Conservation (phyloP, 108 stramenopile genomes). For the Pseudonitzschia pungens region DNA sequence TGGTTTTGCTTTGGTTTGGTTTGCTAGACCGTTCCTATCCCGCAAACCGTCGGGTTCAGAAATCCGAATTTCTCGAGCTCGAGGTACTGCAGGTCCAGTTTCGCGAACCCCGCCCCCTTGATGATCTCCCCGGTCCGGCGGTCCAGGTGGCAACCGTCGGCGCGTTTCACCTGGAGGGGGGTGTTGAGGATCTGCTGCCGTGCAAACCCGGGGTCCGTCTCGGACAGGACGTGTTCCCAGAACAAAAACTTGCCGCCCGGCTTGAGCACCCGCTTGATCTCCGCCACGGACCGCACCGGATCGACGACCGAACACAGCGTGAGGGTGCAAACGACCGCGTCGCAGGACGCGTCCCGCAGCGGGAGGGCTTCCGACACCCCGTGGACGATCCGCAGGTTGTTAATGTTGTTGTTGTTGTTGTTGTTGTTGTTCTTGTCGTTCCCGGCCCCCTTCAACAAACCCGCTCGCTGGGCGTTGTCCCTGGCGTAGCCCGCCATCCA, state of each 20-base stretch:
- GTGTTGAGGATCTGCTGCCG: neutral
- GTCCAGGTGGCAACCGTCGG: constrained; percentile 10
- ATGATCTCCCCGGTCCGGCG: constrained; percentile 1
- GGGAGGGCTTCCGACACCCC: constrained; percentile 56
- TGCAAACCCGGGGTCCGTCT: neutral
- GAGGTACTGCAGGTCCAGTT: neutral
- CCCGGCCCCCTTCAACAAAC: constrained; percentile 9
- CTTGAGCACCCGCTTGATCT: constrained; percentile 8
- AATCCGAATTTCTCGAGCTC: constrained; percentile 1
- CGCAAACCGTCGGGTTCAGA: neutral
- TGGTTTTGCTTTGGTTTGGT: no score
- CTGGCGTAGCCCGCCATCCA: constrained; percentile 48
- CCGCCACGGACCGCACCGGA: neutral
- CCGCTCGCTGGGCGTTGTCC: constrained; percentile 33
- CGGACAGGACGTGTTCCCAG: neutral
- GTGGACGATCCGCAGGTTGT: constrained; percentile 38
- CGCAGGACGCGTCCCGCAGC: constrained; percentile 39
- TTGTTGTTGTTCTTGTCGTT: no score
- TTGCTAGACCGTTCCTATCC: neutral
- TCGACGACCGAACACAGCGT: constrained; percentile 44
- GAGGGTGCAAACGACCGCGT: constrained; percentile 48
- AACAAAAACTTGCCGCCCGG: constrained; percentile 1
- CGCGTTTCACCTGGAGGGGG: neutral
- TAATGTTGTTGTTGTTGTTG: no score
- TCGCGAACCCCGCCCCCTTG: neutral